Base-by-base conservation (phyloP, 306 rosid species). In the Casuarina glauca region DNA sequence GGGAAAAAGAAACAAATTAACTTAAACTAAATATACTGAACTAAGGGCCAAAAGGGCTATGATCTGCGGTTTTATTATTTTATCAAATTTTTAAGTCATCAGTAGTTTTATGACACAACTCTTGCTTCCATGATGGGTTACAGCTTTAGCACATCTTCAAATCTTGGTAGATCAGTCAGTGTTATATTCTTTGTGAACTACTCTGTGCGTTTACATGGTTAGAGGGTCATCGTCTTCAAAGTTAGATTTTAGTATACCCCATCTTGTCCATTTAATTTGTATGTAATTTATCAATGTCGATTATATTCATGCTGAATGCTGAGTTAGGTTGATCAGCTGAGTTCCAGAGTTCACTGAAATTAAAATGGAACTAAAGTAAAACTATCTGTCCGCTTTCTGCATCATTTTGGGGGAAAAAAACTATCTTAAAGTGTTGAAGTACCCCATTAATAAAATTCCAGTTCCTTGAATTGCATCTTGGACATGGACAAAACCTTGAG, bases 41-140 rank as follows among this genome's bases (percentile, higher is more conserved):
- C 36, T 4, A 54, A 61, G 19, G 79, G 61, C 38, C 38, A 54
- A 13, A 42, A 36, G 60, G 70, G 35, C 74, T 71, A 48, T 41
- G 49, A 46, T 75, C 62, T 75, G 26, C 57, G 3, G 32, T 74
- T 74, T 50, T 41, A 70, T 19, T 10, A 42, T 17, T 73, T 48
- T 60, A 51, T 55, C 49, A 41, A 68, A 66, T 57, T 9, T 20
- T 84, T 60, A 79, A 60, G 74, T 70, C 42, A 62, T 44, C 66
- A 26, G 69, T 44, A 52, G 44, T 77, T 66, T 69, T 55, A 49
- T 62, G 54, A 66, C 44, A 52, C 15, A 62, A 35, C 10, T 76
- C 35, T 63, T 70, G 16, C 44, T 16, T 54, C 60, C 36, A 70
- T 60, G 2, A 42, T 42, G 60, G 38, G 50, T 73, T 73, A 75